A percentile compares a stretch with the other conserved stretches of the same genome.
phyloP scores from a whole-genome alignment of 176 grass and related monocot genomes.

The Lolium multiflorum region DNA sequence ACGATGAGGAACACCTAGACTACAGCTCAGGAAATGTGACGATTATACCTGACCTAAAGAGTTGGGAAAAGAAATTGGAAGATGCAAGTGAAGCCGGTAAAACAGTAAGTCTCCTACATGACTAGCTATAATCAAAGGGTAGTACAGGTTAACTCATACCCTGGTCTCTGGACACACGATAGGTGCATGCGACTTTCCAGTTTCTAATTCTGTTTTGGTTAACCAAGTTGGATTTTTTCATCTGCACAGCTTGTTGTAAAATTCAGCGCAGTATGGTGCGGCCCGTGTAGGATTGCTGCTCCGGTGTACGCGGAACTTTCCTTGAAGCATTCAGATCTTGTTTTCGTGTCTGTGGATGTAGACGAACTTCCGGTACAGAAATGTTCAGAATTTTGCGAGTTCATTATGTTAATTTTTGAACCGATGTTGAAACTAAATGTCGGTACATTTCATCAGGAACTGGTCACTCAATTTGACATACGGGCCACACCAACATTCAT shows the following conservation, averaged over 20 bases:
- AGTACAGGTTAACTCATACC: background rate
- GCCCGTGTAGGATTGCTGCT: conserved; percentile 63
- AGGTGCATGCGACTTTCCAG: background rate
- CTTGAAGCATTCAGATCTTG: conserved; percentile 59
- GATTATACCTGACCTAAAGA: conserved; percentile 31
- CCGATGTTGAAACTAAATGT: background rate
- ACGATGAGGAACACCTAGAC: conserved; percentile 56
- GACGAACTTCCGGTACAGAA: conserved; percentile 64
- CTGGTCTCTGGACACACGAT: background rate
- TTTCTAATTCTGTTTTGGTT: conserved; percentile 12
- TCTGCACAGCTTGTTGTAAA: conserved; percentile 69
- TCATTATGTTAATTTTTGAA: no score
- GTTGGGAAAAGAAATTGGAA: conserved; percentile 52
- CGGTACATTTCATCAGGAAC: conserved; percentile 48
- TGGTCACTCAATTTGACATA: conserved; percentile 58
- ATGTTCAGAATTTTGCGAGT: background rate
- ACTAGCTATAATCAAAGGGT: background rate
- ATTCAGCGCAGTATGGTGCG: conserved; percentile 80
- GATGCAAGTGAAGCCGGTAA: conserved; percentile 45
- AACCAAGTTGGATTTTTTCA: conserved; percentile 7
- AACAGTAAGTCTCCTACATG: conserved; percentile 43
- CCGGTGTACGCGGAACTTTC: conserved; percentile 66
- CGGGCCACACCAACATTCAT: conserved; percentile 82
- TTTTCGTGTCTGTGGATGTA: conserved; percentile 73
- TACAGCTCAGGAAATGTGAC: conserved; percentile 59